Evolutionary conservation across 2,329 filamentous ascomycete species (phyloP), one percentile per base, ranked within the genome.

Genomic region (Microdochium trichocladiopsis): DNA sequence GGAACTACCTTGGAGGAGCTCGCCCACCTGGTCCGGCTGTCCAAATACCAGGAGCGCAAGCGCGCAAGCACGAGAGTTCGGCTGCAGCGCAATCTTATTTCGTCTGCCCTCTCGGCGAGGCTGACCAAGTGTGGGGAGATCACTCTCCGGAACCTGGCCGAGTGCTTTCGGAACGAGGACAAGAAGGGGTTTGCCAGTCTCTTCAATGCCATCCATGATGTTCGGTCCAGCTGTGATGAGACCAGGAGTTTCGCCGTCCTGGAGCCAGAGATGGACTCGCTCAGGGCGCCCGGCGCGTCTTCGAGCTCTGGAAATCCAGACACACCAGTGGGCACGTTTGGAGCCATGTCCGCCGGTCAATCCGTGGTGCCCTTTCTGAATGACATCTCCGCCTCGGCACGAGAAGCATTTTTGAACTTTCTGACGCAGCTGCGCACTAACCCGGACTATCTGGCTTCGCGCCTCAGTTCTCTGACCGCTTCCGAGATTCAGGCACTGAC

Each of bases 391-490:
- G 76, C 82, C 52, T 84, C 87, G 56, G 84, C 90, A 52, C 79
- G 89, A 64, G 83, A 90, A 55, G 83, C 86, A 45, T 82, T 96
- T 54, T 67, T 96, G 53, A 82, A 84, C 56, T 93, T 97, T 63
- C 72, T 97, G 60, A 86, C 83, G 49, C 83, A 90, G 68, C 80
- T 96, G 56, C 84, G 93, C 60, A 91, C 87, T 57, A 92, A 96
- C 66, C 86, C 90, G 36, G 85, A 92, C 62, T 97, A 95, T 69
- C 69, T 99, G 67, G 90, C 93, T 62, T 84, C 88, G 57, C 83
- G 92, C 58, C 79, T 99, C 58, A 84, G 84, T 66, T 84, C 82
- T 61, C 76, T 99, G 59, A 85, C 84, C 52, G 82, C 85, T 54
- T 73, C 83, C 56, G 92, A 97, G 69, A 78, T 96, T 51, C 82